These are phyloP conservation scores for Fraxinus greggii DNA, from an alignment of 305 asterid genomes.

Conservation along the genomic window DNA sequence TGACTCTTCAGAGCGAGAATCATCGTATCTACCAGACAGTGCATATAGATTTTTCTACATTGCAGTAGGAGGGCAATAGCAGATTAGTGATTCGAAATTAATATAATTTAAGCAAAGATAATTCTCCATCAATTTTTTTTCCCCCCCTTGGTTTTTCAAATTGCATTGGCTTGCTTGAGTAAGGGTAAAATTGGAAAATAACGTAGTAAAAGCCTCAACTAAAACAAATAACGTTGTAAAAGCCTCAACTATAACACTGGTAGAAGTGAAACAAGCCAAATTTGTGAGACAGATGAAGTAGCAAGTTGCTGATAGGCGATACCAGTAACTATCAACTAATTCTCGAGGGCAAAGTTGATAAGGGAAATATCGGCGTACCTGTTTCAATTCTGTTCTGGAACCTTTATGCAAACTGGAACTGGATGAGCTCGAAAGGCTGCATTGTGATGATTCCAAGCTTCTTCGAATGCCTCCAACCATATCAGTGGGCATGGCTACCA, in stretches of 20 bases:
- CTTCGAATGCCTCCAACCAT: constrained; percentile 70
- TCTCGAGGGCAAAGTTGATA: not conserved
- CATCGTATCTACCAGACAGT: constrained; percentile 36
- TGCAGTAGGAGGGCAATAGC: constrained; percentile 16
- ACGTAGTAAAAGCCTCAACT: not conserved
- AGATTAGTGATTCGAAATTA: not conserved
- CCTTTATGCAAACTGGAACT: constrained; percentile 43
- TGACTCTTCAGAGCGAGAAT: constrained; percentile 63
- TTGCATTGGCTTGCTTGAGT: not conserved
- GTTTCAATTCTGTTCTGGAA: constrained; percentile 37
- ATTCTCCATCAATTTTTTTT: not conserved
- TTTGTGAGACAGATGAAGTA: not conserved
- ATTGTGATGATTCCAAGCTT: constrained; percentile 74
- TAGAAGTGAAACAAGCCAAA: not conserved
- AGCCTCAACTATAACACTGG: not conserved
- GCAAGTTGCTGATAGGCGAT: not conserved
- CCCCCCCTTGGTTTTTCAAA: not conserved
- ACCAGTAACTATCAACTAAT: not conserved
- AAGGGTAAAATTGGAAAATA: not conserved
- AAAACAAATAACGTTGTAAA: not conserved
- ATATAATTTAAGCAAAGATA: not conserved
- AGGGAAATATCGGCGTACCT: constrained; percentile 34
- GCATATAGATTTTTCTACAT: constrained; percentile 41
- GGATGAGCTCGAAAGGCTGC: constrained; percentile 61
- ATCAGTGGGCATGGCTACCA: constrained; percentile 73